Evolutionary conservation across 2,329 filamentous ascomycete genomes (phyloP), one percentile per base, ranked within the genome.

Genomic region (Pleomassaria siparia): DNA sequence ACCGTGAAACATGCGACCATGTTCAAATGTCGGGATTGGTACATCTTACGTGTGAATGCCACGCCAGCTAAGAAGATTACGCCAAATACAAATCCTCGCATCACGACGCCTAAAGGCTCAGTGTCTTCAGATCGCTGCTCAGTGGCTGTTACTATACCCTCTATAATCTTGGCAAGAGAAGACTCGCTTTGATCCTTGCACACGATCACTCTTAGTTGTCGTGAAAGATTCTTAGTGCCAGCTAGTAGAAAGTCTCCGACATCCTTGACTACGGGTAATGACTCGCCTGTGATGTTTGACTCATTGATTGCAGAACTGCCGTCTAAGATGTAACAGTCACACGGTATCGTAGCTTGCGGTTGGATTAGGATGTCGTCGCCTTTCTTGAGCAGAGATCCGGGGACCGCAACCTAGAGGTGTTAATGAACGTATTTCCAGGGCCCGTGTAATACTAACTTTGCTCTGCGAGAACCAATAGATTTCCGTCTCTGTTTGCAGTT

Each of bases 291-390:
- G 8, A 54, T 44, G 10, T 26, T 41, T n/a, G 49, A 32, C 40
- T 54, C 49, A 32, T 54, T 43, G 26, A 54, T 32, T 9, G 43
- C 33, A 2, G 51, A 54, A 5, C n/a, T 40, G 15, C 51, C 51
- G 16, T 25, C 10, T 1, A 51, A 5, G 29, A 54, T 35, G 13
- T 43, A 53, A 35, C 46, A 50, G 24, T 53, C 50, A 18, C 50
- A 53, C 20, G 50, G 50, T 15, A 51, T 39, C 5, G 39, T 47
- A 30, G 18, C 24, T 8, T 41, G 30, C 13, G 43, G 33, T 3
- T 40, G 22, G n/a, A 54, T 46, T 2, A 54, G 2, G 25, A 54
- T 45, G 10, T 49, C 35, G 16, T 54, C 51, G 15, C 51, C 51
- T 11, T 13, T 9, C 13, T 22, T 18, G 5, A 37, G 13, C 4